Conservation (phyloP, 169 alveolate genomes). For the Condylostoma magnum region DNA sequence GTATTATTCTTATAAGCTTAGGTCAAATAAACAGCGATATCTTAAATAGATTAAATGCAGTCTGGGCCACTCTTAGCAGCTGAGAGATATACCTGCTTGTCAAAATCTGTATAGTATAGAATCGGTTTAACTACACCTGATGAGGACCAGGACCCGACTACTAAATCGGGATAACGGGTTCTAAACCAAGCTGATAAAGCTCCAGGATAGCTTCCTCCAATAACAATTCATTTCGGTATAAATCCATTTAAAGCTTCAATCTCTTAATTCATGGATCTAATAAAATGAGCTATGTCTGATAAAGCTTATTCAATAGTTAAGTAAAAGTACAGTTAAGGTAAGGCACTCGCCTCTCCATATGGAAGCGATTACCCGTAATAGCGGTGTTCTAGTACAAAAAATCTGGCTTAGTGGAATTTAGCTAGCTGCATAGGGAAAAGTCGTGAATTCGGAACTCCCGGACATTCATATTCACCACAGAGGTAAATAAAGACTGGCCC, state of each 20-base stretch:
- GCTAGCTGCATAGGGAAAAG: slow-evolving; percentile 39
- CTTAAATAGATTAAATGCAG: neutral
- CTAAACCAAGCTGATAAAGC: slow-evolving; percentile 69
- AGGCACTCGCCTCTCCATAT: slow-evolving; percentile 24
- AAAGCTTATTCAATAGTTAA: slow-evolving; percentile 38
- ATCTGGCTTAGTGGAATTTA: slow-evolving; percentile 24
- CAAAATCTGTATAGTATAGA: slow-evolving; percentile 33
- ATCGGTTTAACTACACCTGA: slow-evolving; percentile 48
- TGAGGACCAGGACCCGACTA: slow-evolving; percentile 58
- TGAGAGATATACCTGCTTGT: slow-evolving; percentile 27
- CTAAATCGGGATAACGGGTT: slow-evolving; percentile 56
- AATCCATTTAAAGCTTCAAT: slow-evolving; percentile 10
- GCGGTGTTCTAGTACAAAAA: slow-evolving; percentile 46
- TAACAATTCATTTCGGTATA: slow-evolving; percentile 33
- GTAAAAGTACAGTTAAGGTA: slow-evolving; percentile 28
- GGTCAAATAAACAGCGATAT: neutral
- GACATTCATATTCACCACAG: slow-evolving; percentile 57
- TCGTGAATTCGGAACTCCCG: slow-evolving; percentile 22
- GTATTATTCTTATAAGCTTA: neutral
- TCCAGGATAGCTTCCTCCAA: slow-evolving; percentile 75
- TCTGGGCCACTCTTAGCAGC: slow-evolving; percentile 30
- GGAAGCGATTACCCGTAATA: slow-evolving; percentile 53
- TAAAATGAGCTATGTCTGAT: slow-evolving; percentile 47
- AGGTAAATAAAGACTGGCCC: slow-evolving; percentile 52
- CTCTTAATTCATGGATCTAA: neutral